Evolutionary conservation across 768 basidiomycete genomes (phyloP).

Genomic region (Mycena indigotica): DNA sequence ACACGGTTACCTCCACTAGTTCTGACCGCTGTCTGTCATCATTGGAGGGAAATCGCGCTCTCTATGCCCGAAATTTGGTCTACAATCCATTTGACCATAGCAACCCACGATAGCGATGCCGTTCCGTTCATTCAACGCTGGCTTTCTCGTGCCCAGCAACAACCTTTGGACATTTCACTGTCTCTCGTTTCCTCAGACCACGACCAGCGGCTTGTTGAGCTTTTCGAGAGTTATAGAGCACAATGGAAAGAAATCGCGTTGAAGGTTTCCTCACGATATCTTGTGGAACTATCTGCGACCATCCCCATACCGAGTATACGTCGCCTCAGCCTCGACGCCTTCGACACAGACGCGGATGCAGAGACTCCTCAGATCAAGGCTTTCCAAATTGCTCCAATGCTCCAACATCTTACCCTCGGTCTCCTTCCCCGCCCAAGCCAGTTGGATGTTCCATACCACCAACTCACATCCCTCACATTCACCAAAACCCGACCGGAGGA

Average conservation of each 20-base stretch:
- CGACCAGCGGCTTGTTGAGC: background rate
- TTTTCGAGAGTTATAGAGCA: background rate
- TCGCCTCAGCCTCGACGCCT: background rate
- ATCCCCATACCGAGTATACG: background rate
- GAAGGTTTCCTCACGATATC: background rate
- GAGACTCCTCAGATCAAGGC: background rate
- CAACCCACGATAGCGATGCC: background rate
- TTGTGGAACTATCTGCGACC: background rate
- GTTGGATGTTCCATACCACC: background rate
- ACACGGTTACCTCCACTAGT: background rate
- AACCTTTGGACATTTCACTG: background rate
- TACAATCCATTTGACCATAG: background rate
- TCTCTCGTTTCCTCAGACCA: background rate
- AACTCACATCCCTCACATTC: background rate
- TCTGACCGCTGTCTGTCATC: background rate
- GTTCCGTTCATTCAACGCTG: background rate
- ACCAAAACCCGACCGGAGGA: background rate
- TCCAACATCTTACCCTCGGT: background rate
- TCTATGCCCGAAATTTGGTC: background rate
- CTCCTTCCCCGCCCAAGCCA: background rate
- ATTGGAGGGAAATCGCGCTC: background rate
- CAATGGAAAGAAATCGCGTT: background rate
- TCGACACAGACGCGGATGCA: background rate
- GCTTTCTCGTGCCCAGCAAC: background rate
- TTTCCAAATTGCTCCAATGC: background rate